These are phyloP conservation scores for Eremomyces bilateralis DNA, from an alignment of 495 filamentous ascomycete genomes.

Conservation along the genomic window DNA sequence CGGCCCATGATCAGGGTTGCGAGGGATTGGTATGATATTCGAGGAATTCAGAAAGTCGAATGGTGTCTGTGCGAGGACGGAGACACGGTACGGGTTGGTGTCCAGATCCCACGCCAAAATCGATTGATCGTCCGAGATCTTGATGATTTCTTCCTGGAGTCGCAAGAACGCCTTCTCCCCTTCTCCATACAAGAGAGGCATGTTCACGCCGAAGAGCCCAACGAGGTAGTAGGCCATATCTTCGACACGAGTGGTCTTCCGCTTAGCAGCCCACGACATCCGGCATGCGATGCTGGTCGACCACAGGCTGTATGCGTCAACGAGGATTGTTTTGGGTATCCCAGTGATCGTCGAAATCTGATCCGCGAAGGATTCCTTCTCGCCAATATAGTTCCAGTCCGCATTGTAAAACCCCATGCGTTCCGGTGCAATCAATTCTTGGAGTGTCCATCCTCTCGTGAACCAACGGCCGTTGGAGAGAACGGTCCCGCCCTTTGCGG, in stretches of 20 bases:
- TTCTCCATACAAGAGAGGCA: constrained; percentile 5
- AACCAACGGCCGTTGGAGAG: background rate
- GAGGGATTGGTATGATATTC: no score
- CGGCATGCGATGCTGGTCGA: background rate
- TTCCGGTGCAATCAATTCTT: background rate
- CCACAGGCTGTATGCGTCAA: background rate
- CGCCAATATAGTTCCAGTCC: constrained; percentile 1
- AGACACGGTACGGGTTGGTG: no score
- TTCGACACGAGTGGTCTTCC: constrained; percentile 1
- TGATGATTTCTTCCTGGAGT: constrained; percentile 3
- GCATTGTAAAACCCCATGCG: background rate
- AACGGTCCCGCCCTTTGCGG: background rate
- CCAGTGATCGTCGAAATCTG: background rate
- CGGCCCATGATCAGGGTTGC: no score
- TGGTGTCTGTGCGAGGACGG: no score
- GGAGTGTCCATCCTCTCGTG: no score
- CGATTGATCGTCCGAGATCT: background rate
- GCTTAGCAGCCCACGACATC: constrained; percentile 2
- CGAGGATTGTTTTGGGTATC: background rate
- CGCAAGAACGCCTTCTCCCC: constrained; percentile 1
- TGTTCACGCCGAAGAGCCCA: constrained; percentile 1
- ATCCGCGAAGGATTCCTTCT: background rate
- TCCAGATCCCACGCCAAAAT: constrained; percentile 1
- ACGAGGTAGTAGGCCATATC: constrained; percentile 4
- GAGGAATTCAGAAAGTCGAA: no score